Evolutionary conservation across 2,329 filamentous ascomycete species (phyloP).

Genomic region (Claviceps arundinis): DNA sequence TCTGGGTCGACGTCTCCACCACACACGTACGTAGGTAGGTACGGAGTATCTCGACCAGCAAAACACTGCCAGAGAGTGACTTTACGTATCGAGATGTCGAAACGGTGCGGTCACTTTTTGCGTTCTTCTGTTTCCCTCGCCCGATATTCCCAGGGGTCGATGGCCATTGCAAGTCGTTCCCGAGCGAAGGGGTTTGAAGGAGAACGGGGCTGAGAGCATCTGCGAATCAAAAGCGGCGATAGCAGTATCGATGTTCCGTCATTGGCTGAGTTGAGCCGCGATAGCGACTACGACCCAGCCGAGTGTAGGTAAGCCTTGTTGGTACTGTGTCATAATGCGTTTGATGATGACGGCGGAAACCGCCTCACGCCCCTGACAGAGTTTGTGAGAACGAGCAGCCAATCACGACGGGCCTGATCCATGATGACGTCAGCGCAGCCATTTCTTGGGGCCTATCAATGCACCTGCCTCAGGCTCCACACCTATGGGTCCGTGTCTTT

Average conservation of each 20-base stretch:
- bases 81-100: neutral
- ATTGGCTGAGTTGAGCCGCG: neutral
- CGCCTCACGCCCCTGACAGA: neutral
- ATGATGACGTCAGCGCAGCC: slow-evolving; percentile 20
- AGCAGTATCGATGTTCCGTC: neutral
- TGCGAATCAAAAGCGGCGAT: neutral
- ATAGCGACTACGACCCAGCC: neutral
- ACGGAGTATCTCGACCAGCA: neutral
- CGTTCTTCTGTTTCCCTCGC: neutral
- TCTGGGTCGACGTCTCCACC: neutral
- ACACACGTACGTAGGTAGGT: neutral
- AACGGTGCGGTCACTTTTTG: neutral
- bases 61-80: neutral
- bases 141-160: neutral
- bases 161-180: neutral
- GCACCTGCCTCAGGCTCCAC: slow-evolving; percentile 10
- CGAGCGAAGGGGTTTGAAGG: neutral
- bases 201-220: neutral
- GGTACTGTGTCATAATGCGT: slow-evolving; percentile 2
- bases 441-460: slow-evolving; percentile 7
- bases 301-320: neutral
- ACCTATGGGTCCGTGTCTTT: slow-evolving; percentile 1
- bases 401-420: slow-evolving; percentile 7
- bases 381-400: neutral
- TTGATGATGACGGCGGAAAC: neutral